phyloP scores from a whole-genome alignment of 2,329 filamentous ascomycete species.

The Colletotrichum magnum region DNA sequence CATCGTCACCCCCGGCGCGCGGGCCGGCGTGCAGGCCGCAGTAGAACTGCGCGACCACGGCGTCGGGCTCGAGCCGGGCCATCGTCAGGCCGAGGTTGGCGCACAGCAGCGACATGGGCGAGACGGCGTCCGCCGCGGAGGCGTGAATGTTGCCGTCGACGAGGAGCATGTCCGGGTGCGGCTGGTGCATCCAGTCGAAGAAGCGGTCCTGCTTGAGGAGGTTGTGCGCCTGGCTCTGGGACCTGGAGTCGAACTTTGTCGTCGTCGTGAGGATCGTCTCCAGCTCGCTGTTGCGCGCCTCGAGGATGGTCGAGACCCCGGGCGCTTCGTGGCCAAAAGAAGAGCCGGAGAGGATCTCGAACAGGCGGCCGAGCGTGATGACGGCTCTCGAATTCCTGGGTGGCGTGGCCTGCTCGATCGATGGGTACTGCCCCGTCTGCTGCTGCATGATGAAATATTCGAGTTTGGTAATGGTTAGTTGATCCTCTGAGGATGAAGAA shows the following conservation, averaged over 20 bases:
- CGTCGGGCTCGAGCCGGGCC: background rate
- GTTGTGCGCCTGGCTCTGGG: background rate
- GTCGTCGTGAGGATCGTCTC: background rate
- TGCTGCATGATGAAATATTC: background rate
- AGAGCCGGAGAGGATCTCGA: background rate
- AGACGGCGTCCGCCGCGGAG: background rate
- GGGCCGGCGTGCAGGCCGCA: background rate
- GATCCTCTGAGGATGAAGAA: background rate
- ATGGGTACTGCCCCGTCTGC: background rate
- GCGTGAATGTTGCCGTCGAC: background rate
- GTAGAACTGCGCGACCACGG: background rate
- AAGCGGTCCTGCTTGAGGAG: background rate
- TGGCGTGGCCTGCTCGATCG: background rate
- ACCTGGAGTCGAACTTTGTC: background rate
- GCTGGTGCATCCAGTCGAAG: background rate
- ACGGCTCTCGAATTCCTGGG: background rate
- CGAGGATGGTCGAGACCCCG: background rate
- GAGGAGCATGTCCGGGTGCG: background rate
- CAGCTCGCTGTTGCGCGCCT: background rate
- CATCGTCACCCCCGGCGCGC: background rate
- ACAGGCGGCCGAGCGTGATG: background rate
- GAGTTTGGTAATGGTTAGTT: background rate
- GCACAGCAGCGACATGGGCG: background rate
- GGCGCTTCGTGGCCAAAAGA: background rate
- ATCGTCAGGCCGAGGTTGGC: background rate